A percentile compares a stretch with the other conserved stretches of the same genome.
These are phyloP conservation scores for Globisporangium sylvaticum DNA, from an alignment of 352 stramenopile genomes.

Conservation along the genomic window DNA sequence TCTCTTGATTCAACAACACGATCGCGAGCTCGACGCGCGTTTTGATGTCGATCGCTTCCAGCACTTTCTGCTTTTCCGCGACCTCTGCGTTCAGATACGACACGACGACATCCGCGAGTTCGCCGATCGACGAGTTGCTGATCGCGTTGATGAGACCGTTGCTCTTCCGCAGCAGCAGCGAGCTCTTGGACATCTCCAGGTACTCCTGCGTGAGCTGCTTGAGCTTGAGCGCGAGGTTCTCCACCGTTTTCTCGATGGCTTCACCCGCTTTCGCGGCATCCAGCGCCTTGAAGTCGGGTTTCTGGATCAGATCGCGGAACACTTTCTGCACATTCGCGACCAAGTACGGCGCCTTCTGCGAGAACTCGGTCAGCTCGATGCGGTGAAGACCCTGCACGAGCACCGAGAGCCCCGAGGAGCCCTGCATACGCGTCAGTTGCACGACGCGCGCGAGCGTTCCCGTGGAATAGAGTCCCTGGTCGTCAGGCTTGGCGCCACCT, in stretches of 20 bases:
- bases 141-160: conserved; percentile 61
- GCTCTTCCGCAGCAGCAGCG: conserved; percentile 48
- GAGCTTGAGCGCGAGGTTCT: conserved; percentile 39
- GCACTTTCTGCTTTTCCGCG: conserved; percentile 51
- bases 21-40: conserved; percentile 46
- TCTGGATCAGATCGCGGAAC: conserved; percentile 10
- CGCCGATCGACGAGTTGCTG: conserved; percentile 48
- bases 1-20: conserved; percentile 47
- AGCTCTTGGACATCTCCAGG: conserved; percentile 61
- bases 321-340: conserved; percentile 42
- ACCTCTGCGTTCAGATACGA: conserved; percentile 59
- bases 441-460: conserved; percentile 70
- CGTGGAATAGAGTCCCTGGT: conserved; percentile 45
- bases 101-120: conserved; percentile 68
- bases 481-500: neutral
- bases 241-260: conserved; percentile 22
- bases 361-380: conserved; percentile 41
- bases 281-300: conserved; percentile 16
- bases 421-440: conserved; percentile 66
- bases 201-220: conserved; percentile 67
- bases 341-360: conserved; percentile 56
- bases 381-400: conserved; percentile 61
- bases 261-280: neutral
- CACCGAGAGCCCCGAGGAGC: conserved; percentile 53
- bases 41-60: conserved; percentile 43